phyloP scores from a whole-genome alignment of 306 rosid genomes.

The Lupinus albus region DNA sequence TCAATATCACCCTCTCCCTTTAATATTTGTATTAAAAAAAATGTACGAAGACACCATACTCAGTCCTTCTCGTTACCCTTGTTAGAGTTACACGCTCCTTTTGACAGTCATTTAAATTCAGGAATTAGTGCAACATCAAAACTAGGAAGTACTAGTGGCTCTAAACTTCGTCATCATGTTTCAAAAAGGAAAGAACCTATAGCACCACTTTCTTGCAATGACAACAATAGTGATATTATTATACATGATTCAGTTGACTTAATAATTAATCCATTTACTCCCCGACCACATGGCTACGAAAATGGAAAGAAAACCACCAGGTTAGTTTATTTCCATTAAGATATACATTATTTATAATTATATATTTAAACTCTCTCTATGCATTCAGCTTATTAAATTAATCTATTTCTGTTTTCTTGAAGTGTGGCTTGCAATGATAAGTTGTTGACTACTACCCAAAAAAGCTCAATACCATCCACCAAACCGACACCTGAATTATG shows the following conservation, averaged over 20 bases:
- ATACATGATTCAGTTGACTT: too few relatives aligned
- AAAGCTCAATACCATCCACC: too few relatives aligned
- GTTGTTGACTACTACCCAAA: too few relatives aligned
- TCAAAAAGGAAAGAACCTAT: conserved; percentile 47
- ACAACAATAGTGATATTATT: too few relatives aligned
- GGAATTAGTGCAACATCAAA: conserved; percentile 52
- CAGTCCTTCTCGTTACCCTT: conserved; percentile 60
- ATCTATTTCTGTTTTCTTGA: conserved; percentile 35
- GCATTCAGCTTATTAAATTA: conserved; percentile 36
- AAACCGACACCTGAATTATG: too few relatives aligned
- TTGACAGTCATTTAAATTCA: conserved; percentile 57
- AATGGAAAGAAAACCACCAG: conserved; percentile 63
- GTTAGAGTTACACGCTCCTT: conserved; percentile 53
- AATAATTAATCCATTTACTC: too few relatives aligned
- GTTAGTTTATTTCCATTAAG: conserved; percentile 34
- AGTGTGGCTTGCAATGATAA: conserved; percentile 58
- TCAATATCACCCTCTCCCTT: conserved; percentile 74
- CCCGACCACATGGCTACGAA: conserved; percentile 48
- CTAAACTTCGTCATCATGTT: conserved; percentile 60
- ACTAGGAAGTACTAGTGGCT: conserved; percentile 54
- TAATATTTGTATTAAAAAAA: too few relatives aligned
- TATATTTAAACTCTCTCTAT: conserved; percentile 23
- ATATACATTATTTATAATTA: neutral
- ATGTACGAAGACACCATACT: too few relatives aligned
- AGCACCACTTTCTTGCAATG: too few relatives aligned